A percentile compares a stretch with the other conserved stretches of the same genome.
Evolutionary conservation across 441 rosid genomes (phyloP).

Genomic region (Macaranga tanarius): DNA sequence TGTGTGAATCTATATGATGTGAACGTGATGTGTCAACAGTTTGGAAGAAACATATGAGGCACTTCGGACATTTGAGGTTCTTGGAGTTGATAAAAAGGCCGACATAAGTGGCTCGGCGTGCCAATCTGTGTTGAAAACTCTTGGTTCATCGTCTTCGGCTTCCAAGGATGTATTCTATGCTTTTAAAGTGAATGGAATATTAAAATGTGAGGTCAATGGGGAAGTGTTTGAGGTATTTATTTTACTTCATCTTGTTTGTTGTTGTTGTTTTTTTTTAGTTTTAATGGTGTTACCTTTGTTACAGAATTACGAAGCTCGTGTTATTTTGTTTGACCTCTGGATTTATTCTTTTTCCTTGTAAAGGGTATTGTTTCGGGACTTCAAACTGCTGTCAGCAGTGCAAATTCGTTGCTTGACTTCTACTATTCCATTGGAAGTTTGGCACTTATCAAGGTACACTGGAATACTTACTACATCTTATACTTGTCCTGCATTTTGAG

Average conservation of each 20-base stretch:
- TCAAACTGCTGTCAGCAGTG: conserved; percentile 53
- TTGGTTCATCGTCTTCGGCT: conserved; percentile 58
- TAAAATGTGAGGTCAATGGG: conserved; percentile 52
- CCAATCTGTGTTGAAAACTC: conserved; percentile 44
- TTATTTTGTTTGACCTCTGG: conserved; percentile 1
- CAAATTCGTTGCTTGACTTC: conserved; percentile 75
- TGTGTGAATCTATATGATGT: too few relatives aligned
- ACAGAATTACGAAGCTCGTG: not conserved
- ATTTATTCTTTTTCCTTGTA: conserved; percentile 19
- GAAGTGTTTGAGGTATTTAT: conserved; percentile 55
- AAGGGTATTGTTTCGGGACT: conserved; percentile 65
- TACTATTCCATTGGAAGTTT: conserved; percentile 67
- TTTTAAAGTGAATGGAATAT: conserved; percentile 60
- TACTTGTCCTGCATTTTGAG: conserved; percentile 1
- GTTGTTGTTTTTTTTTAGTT: too few relatives aligned
- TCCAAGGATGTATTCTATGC: conserved; percentile 66
- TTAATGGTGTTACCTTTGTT: not conserved
- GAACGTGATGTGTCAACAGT: conserved; percentile 37
- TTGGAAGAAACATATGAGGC: conserved; percentile 80
- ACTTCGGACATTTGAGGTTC: conserved; percentile 70
- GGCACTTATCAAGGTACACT: conserved; percentile 64
- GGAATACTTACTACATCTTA: not conserved
- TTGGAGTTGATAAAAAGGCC: conserved; percentile 57
- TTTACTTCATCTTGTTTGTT: not conserved
- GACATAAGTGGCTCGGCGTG: conserved; percentile 52